These are phyloP conservation scores for Pelargonium nanum DNA, from an alignment of 345 rosid genomes.

Conservation along the genomic window DNA sequence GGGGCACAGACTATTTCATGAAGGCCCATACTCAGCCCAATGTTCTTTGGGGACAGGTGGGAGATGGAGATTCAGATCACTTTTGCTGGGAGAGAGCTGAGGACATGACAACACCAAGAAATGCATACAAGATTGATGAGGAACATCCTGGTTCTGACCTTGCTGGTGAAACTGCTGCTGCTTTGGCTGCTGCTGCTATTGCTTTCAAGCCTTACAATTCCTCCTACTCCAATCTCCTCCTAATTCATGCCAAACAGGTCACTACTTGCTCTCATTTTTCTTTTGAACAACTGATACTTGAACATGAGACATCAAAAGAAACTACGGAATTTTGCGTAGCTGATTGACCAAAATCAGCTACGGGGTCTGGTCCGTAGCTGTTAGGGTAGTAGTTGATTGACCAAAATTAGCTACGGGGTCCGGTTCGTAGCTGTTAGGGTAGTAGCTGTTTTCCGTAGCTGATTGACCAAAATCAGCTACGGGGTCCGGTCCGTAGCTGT, in stretches of 20 bases:
- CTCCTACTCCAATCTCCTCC: slow-evolving; percentile 53
- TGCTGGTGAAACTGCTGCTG: slow-evolving; percentile 78
- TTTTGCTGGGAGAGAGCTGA: slow-evolving; percentile 82
- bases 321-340: not conserved
- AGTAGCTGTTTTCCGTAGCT: no score
- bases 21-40: slow-evolving; percentile 65
- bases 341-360: no score
- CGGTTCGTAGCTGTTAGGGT: no score
- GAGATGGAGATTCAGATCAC: slow-evolving; percentile 80
- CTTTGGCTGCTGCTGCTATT: slow-evolving; percentile 66
- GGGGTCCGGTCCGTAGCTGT: no score
- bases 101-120: slow-evolving; percentile 84
- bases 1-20: slow-evolving; percentile 82
- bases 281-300: not conserved
- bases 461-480: no score
- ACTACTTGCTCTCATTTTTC: not conserved
- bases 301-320: not conserved
- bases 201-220: slow-evolving; percentile 76
- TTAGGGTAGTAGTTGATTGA: no score
- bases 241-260: slow-evolving; percentile 68
- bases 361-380: no score
- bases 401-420: no score
- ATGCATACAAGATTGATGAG: slow-evolving; percentile 57
- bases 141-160: slow-evolving; percentile 72
- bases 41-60: slow-evolving; percentile 79